phyloP scores from a whole-genome alignment of 2,329 filamentous ascomycete genomes.

The Aspergillus clavatus region DNA sequence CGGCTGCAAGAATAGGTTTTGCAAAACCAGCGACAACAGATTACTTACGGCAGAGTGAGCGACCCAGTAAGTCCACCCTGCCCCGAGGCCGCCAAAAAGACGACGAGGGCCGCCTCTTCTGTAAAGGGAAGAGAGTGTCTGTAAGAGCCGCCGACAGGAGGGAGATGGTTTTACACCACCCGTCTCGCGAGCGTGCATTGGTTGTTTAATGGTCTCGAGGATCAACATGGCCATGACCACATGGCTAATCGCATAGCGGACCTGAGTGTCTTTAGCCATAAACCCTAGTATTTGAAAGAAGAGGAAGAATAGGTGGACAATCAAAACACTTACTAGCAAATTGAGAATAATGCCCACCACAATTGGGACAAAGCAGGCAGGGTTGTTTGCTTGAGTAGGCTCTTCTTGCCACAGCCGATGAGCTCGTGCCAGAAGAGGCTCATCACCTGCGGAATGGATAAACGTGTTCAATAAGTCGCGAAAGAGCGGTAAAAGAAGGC shows the following conservation, averaged over 20 bases:
- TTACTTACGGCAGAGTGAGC: background rate
- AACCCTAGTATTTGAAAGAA: too few species aligned
- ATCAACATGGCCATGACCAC: conserved; percentile 1
- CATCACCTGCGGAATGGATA: conserved; percentile 2
- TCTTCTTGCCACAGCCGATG: background rate
- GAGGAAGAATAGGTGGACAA: background rate
- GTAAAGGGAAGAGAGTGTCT: background rate
- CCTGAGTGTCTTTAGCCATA: background rate
- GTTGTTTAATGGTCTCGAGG: conserved; percentile 1
- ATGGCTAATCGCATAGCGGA: background rate
- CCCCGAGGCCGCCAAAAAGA: conserved; percentile 1
- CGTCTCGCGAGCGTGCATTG: background rate
- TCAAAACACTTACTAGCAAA: conserved; percentile 1
- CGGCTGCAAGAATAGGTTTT: background rate
- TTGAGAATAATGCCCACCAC: background rate
- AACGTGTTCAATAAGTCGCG: conserved; percentile 3
- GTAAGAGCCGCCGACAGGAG: background rate
- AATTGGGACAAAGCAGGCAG: background rate
- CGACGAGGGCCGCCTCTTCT: background rate
- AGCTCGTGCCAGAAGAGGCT: conserved; percentile 3
- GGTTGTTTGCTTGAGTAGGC: background rate
- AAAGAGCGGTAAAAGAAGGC: background rate
- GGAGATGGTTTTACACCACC: background rate
- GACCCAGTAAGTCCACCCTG: background rate
- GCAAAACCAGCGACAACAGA: background rate